These are phyloP conservation scores for Dactylellina drechsleri DNA, from an alignment of 2,329 filamentous ascomycete genomes.

Conservation along the genomic window DNA sequence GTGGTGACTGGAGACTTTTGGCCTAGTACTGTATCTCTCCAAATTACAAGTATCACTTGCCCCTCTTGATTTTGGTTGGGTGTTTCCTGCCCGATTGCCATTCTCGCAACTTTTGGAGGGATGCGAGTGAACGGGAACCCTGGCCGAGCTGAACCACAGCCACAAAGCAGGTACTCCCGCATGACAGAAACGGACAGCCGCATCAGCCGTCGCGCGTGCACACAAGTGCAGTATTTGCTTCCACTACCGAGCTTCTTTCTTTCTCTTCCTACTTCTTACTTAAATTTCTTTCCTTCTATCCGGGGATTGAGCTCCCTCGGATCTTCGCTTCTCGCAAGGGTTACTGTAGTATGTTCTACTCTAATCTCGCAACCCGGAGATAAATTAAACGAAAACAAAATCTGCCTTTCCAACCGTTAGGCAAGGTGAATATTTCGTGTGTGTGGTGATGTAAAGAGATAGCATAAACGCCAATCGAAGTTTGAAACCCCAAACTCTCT, in stretches of 20 bases:
- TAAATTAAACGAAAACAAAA: neutral
- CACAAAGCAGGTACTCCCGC: slow-evolving; percentile 12
- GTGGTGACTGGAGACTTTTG: too few relatives aligned
- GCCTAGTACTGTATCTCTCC: too few relatives aligned
- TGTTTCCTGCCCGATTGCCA: too few relatives aligned
- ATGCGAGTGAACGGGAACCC: neutral
- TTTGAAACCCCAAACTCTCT: slow-evolving; percentile 1
- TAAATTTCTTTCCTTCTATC: too few relatives aligned
- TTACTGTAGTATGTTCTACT: too few relatives aligned
- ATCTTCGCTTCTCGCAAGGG: neutral
- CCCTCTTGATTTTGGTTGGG: too few relatives aligned
- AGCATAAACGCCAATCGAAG: slow-evolving; percentile 16
- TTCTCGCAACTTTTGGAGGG: too few relatives aligned
- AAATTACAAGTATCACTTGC: too few relatives aligned
- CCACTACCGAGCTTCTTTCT: too few relatives aligned
- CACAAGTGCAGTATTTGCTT: neutral
- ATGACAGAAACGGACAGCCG: neutral
- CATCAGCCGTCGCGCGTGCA: neutral
- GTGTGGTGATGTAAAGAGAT: neutral
- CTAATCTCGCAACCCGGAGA: neutral
- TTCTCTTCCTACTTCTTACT: too few relatives aligned
- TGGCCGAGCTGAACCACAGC: neutral
- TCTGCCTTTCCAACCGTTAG: neutral
- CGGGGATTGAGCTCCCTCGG: neutral
- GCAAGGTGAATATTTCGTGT: neutral